Percentiles rank a stretch among this genome's conserved stretches.
phyloP scores from a whole-genome alignment of 208 protist species.

The Crithidia fasciculata region DNA sequence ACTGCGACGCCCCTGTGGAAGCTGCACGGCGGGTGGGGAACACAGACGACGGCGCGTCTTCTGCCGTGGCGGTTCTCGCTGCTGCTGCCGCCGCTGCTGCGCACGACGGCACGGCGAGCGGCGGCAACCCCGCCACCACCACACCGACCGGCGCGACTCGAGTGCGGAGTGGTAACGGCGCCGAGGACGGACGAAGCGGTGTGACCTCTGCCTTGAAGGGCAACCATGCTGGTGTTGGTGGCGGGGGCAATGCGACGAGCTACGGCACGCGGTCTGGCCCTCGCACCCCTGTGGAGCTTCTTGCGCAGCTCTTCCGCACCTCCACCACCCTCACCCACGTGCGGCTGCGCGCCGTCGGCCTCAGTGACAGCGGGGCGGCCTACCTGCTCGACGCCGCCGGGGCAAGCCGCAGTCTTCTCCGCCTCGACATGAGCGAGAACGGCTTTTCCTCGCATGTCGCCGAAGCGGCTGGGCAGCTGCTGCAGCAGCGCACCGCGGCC shows the following conservation, averaged over 20 bases:
- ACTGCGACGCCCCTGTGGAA: neutral
- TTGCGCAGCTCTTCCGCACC: slow-evolving; percentile 65
- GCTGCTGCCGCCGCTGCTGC: too few species aligned
- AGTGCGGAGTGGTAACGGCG: neutral
- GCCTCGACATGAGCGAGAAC: slow-evolving; percentile 81
- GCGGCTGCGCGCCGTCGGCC: slow-evolving; percentile 56
- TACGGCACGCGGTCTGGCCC: slow-evolving; percentile 11
- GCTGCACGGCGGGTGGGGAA: neutral
- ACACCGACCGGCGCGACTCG: too few species aligned
- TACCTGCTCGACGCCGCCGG: slow-evolving; percentile 59
- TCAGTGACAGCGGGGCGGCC: slow-evolving; percentile 56
- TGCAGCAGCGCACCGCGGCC: slow-evolving; percentile 47
- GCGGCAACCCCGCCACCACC: too few species aligned
- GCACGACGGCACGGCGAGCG: too few species aligned
- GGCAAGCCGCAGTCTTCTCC: slow-evolving; percentile 50
- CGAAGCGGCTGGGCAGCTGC: slow-evolving; percentile 58
- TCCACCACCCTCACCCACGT: slow-evolving; percentile 60
- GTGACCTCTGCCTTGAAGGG: neutral
- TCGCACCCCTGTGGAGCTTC: slow-evolving; percentile 62
- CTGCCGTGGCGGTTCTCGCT: too few species aligned
- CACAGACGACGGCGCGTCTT: too few species aligned
- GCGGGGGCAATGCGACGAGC: neutral
- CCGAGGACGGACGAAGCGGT: neutral
- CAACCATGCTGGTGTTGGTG: neutral
- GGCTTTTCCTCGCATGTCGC: slow-evolving; percentile 56